Evolutionary conservation across 1,139 yeast species (phyloP), one percentile per base, ranked within the genome.

Genomic region (Geotrichum cucujoidarum): DNA sequence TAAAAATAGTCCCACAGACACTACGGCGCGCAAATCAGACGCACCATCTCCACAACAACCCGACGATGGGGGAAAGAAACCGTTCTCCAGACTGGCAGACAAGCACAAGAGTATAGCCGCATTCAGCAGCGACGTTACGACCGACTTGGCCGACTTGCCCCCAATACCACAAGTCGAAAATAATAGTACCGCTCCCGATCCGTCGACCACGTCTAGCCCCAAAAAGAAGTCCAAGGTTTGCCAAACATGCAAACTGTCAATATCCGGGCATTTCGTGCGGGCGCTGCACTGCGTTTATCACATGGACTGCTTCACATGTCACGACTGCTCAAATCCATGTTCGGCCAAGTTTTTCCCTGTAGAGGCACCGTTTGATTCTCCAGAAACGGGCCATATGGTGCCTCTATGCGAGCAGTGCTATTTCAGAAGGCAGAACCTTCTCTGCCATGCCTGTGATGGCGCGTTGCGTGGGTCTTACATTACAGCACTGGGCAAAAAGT

Each of bases 331-430:
- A 2, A 73, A 73, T 22, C 83, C 79, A 52, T 86, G 96, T 58
- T 81, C 87, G 1, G 71, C 83, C 21, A 83, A 82, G 59, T 83
- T 83, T 60, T 83, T 83, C 66, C 85, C 89, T 0, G 65, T 72
- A 13, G 76, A 70, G 31, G 50, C 62, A 35, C 33, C 44, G 11
- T 47, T 55, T 21, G 51, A 56, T 22, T 56, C 55, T 18, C 58
- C 58, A 14, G 57, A 57, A n/a, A 56, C 71, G 18, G 69, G 73
- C 7, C 72, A 69, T 53, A 80, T 81, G 54, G 81, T 87, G 3
- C 88, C 97, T 0, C 73, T 94, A 27, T 94, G 98, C 68, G 98
- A 94, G 66, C 85, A 80, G 57, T 95, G 94, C 67, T 92, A 90
- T 64, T 92, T 92, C 71, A 81, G 80, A 58, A 78, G 95, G 57